Base-by-base conservation (phyloP, 192 early-diverging fungal species). In the Phlyctochytrium planicorne region DNA sequence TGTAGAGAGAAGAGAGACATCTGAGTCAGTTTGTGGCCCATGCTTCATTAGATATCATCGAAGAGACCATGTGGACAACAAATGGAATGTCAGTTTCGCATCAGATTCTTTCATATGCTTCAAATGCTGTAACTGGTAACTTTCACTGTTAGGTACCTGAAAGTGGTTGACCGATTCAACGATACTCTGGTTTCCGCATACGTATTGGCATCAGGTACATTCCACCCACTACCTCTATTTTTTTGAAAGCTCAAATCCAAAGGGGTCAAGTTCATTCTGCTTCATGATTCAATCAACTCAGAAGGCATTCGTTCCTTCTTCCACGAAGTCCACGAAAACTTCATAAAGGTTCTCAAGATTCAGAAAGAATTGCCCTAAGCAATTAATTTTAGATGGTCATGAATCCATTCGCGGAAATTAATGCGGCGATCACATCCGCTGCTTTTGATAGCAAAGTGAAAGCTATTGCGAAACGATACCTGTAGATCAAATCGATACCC, bases 21-120 rank as follows among this genome's bases (percentile, higher is more conserved):
- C 73, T 99, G 60, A 95, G 94, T 70, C 97, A 99, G 70, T 99
- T 99, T 68, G 92, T 98, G 52, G 88, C 94, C 12, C 97, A 99
- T 72, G 90, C 96, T 6, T 94, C 96, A 23, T 84, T 99, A 59
- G 97, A 99, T 78, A 83, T 97, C 36, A 93, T 99, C 20, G 96
- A 99, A 65, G 97, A 99, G 71, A 76, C 92, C 30, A 89, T 91
- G 78, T 96, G 94, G 88, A 89, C 82, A 65, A 93, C 88, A 29
- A 92, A 85, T 52, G 82, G 88, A 3, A 91, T 91, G 90, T 93
- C 87, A n/a, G n/a, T n/a, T n/a, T n/a, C n/a, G n/a, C n/a, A n/a
- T n/a, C n/a, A 73, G 69, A 34, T 25, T 27, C 55, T 78, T 74
- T 27, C 23, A n/a, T n/a, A n/a, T n/a, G n/a, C n/a, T n/a, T n/a